phyloP scores from a whole-genome alignment of 2,329 filamentous ascomycete genomes.

The Coleophoma eucalyptorum region DNA sequence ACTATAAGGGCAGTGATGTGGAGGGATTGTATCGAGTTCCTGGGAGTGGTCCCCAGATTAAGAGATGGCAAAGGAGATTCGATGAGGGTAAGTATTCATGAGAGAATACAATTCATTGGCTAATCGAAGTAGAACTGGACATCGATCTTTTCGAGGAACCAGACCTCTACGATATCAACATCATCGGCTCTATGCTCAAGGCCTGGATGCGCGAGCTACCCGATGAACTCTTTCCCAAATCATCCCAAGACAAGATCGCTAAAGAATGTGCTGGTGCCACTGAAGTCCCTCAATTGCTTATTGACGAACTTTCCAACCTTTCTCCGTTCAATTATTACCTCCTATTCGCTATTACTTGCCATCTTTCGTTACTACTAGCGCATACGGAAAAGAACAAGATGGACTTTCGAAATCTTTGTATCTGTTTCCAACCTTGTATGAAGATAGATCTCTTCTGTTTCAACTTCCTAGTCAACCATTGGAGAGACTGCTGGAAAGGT shows the following conservation, averaged over 20 bases:
- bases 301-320: slow-evolving; percentile 90
- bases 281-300: slow-evolving; percentile 77
- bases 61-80: slow-evolving; percentile 89
- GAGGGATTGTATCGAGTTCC: slow-evolving; percentile 92
- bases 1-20: slow-evolving; percentile 90
- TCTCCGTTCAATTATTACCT: slow-evolving; percentile 97
- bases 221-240: slow-evolving; percentile 87
- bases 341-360: slow-evolving; percentile 94
- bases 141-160: slow-evolving; percentile 86
- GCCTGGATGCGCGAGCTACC: slow-evolving; percentile 94
- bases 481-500: slow-evolving; percentile 95
- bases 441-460: slow-evolving; percentile 95
- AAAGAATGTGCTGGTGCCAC: slow-evolving; percentile 76
- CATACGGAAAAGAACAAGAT: slow-evolving; percentile 97
- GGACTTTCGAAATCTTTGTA: slow-evolving; percentile 93
- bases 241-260: slow-evolving; percentile 74
- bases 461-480: slow-evolving; percentile 91
- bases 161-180: slow-evolving; percentile 93
- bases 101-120: background rate
- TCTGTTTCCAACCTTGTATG: slow-evolving; percentile 96
- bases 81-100: slow-evolving; percentile 61
- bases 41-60: slow-evolving; percentile 84
- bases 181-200: slow-evolving; percentile 93
- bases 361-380: slow-evolving; percentile 84
- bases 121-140: slow-evolving; percentile 61